These are phyloP conservation scores for Acanthamoeba quina DNA, from an alignment of 208 protist genomes.

Conservation along the genomic window DNA sequence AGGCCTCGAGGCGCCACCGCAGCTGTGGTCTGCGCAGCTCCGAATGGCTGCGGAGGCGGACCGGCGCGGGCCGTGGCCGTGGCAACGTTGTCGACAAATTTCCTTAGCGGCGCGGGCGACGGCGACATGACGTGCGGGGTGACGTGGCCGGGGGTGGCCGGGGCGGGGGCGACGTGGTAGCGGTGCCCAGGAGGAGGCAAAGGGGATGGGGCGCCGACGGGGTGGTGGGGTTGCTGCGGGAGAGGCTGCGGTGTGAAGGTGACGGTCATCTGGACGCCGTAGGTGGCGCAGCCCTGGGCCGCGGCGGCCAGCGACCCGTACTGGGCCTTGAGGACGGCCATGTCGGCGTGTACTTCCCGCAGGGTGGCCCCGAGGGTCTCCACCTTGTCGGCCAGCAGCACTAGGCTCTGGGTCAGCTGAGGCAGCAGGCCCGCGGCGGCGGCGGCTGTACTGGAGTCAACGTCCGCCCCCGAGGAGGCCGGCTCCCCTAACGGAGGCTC, in stretches of 20 bases:
- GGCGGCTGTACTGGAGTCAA: too few species aligned
- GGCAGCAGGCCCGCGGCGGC: not conserved
- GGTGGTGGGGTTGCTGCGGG: not conserved
- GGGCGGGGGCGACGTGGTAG: too few species aligned
- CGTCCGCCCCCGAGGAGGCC: too few species aligned
- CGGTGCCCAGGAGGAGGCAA: not conserved
- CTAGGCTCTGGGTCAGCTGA: not conserved
- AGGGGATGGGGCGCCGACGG: not conserved
- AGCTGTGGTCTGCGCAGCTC: too few species aligned
- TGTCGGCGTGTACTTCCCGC: not conserved
- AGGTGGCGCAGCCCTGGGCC: not conserved
- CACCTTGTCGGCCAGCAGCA: not conserved
- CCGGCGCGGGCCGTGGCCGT: too few species aligned
- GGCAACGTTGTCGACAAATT: too few species aligned
- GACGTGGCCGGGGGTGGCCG: too few species aligned
- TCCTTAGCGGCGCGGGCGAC: too few species aligned
- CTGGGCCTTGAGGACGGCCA: constrained; percentile 9
- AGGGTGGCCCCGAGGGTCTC: not conserved
- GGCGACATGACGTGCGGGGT: not conserved
- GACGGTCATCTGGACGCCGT: constrained; percentile 32
- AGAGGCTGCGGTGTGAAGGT: constrained; percentile 11
- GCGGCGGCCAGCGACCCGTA: not conserved
- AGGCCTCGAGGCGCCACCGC: too few species aligned
- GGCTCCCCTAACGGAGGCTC: too few species aligned
- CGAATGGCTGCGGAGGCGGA: too few species aligned